Evolutionary conservation across 2,329 filamentous ascomycete species (phyloP), one percentile per base, ranked within the genome.

Genomic region (Arthrobotrys conoides): DNA sequence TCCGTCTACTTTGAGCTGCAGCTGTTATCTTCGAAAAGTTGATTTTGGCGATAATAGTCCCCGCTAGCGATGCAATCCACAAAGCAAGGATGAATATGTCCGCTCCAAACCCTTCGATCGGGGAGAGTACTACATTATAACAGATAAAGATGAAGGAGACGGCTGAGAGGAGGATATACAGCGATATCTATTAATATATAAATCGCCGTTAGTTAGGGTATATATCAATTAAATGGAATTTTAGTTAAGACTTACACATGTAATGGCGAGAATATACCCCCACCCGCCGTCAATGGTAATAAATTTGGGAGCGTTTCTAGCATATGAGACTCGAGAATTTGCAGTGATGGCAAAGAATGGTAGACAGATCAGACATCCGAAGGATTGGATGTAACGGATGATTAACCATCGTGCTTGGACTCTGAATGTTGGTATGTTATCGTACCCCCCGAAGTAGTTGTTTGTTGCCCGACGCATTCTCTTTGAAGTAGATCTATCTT

Each of bases 331-430:
- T 30, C 14, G 38, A 36, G 38, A 20, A 2, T 61, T 44, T 5
- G 41, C 57, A 5, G 68, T 46, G 6, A 59, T 61, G 1, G n/a
- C 18, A 16, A 69, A 24, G 16, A 53, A 53, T 14, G 48, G 30
- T 20, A 63, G 48, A 30, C 44, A 64, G 9, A 64, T 33, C 3
- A 71, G 14, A 44, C 44, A 38, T 0, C 63, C 0, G 48, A 68
- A n/a, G 5, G 18, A 27, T 57, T 71, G 68, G 20, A 27, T 5
- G 48, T 63, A 71, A 20, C 57, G 68, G 18, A 71, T 46, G 10
- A 24, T 5, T 16, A 55, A 12, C 68, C 68, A 70, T 30, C 30
- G 27, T 16, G 27, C 27, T 24, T 5, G 12, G 20, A 18, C 20
- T 18, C 24, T 36, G 48, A 68, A 68, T 18, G 16, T 51, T 0